Evolutionary conservation across 192 early-diverging fungal genomes (phyloP), one percentile per base, ranked within the genome.

Genomic region (Gaertneriomyces semiglobifer): DNA sequence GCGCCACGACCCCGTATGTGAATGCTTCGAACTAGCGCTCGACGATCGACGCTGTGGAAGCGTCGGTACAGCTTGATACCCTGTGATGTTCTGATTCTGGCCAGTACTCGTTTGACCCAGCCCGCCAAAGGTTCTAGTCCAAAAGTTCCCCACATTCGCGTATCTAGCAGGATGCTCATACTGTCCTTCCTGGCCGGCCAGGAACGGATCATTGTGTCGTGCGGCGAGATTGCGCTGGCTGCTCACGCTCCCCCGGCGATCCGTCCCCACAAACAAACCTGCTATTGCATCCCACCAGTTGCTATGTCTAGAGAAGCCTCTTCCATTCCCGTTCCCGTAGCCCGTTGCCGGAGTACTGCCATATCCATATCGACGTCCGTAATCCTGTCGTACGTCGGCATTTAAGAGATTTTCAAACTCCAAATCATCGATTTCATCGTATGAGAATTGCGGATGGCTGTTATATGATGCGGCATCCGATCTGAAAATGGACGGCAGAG

Each of bases 351-450:
- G 48, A n/a, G 48, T 18, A n/a, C 48, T 18, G 18, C 48, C 48
- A 12, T 18, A n/a, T 18, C 48, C 48, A 50, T 50, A 50, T 33
- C 25, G 25, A 33, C 25, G 25, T 33, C 25, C 25, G 2, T 33
- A 33, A 33, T 33, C 25, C 2, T 33, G 25, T 33, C 25, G 25
- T 50, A 18, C 48, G 1, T 62, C 58, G 14, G 19, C 39, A 42
- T 65, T 72, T n/a, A 72, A 52, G 3, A 72, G 70, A 18, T 45
- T 72, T 38, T 72, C 70, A 44, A 72, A 66, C 51, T 72, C 70
- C 33, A 72, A 48, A 58, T 72, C 70, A 41, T 72, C 70, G 44
- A 72, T 72, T 44, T 72, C 70, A 38, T 72, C 70, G 38, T 72
- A 72, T 42, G 65, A 62, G 39, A 72, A 72, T 7, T 33, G 25